Base-by-base conservation (phyloP, 208 protist genomes). In the Vickermania ingenoplastis region DNA sequence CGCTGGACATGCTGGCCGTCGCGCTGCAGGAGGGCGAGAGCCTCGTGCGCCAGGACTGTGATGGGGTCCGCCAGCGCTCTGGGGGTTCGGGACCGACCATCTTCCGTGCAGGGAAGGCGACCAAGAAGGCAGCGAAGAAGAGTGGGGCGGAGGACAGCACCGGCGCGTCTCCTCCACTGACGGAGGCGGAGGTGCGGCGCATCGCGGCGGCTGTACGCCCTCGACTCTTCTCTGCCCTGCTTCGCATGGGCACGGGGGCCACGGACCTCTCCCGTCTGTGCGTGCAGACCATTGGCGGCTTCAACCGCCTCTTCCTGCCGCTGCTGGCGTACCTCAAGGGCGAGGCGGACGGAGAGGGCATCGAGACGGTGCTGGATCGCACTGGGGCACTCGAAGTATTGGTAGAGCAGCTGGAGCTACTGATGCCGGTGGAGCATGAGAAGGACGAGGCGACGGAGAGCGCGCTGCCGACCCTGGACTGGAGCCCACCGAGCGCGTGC, bases 241-340 rank as follows among this genome's bases (percentile, higher is more conserved):
- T 59, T 21, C 26, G 56, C 41, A 69, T 94, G 21, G 87, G 87
- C 41, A 59, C 36, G 36, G 36, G 36, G 36, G 36, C 36, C 17
- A 7, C 56, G 0, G 83, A 94, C 53, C 77, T 86, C 11, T 69
- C 75, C n/a, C 41, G 50, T n/a, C 56, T 84, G 13, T 84, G 85
- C 49, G 67, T 81, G 17, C 63, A 64, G 28, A 94, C 87, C 11
- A 26, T 76, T 7, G 87, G 87, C 45, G 87, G 87, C 29, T 94
- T 86, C 63, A 59, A 81, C 41, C 77, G 81, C 52, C 60, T 94
- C 30, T 89, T 91, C 57, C 67, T 79, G 7, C 87, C 87, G 13
- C 76, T 75, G 51, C 23, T 92, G 3, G 23, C 25, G 22, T 28
- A 29, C 14, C 51, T 61, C 1, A 56, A 59, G 50, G 30, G 27